Evolutionary conservation across 768 basidiomycete species (phyloP).

Genomic region (Mycena vitilis): DNA sequence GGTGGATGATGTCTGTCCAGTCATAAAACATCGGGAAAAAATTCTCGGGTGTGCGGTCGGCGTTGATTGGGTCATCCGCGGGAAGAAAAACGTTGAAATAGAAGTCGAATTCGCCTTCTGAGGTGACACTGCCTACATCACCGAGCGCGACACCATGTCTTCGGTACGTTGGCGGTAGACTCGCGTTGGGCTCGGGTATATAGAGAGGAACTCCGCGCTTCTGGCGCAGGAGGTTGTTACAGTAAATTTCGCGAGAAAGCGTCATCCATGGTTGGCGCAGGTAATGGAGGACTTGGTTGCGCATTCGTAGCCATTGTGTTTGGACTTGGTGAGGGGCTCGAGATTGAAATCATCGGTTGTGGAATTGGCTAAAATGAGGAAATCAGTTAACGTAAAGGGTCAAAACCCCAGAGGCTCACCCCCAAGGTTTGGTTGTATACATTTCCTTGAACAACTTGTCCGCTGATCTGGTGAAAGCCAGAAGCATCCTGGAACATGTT

Average conservation of each 20-base stretch:
- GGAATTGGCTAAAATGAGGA: no score
- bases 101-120: background rate
- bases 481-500: no score
- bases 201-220: background rate
- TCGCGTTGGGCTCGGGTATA: background rate
- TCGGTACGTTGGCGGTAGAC: background rate
- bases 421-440: no score
- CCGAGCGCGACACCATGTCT: background rate
- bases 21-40: background rate
- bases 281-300: no score
- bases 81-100: background rate
- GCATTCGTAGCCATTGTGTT: no score
- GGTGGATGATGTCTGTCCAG: background rate
- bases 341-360: no score
- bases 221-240: background rate
- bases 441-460: no score
- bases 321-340: no score
- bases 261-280: no score
- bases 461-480: no score
- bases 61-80: background rate
- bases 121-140: background rate
- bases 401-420: no score
- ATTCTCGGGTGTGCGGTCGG: background rate
- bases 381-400: no score
- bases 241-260: background rate